Evolutionary conservation across 441 rosid species (phyloP).

Genomic region (Biscutella laevigata): DNA sequence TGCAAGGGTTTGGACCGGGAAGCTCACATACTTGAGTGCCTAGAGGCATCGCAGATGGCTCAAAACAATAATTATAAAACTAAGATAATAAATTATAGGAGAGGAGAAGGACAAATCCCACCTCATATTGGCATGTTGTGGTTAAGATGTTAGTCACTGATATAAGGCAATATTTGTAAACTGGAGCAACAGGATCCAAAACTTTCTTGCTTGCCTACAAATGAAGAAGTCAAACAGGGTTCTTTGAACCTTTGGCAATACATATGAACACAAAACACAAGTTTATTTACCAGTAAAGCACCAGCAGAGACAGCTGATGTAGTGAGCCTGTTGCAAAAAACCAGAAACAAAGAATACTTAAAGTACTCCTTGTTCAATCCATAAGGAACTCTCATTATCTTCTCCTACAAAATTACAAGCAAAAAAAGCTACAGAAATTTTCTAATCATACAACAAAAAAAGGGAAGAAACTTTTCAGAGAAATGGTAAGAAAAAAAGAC

Average conservation of each 20-base stretch:
- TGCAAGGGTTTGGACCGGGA: constrained; percentile 88
- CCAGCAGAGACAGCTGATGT: constrained; percentile 80
- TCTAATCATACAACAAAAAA: neutral
- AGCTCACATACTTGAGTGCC: constrained; percentile 91
- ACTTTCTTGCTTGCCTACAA: constrained; percentile 70
- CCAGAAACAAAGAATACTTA: constrained; percentile 70
- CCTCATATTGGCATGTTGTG: constrained; percentile 98
- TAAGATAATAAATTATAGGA: neutral
- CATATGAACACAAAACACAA: constrained; percentile 10
- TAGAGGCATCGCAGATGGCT: constrained; percentile 23
- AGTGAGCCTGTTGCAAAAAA: constrained; percentile 74
- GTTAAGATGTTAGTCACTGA: constrained; percentile 80
- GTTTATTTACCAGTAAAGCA: constrained; percentile 44
- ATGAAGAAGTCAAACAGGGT: neutral
- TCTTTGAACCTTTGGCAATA: neutral
- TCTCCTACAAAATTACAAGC: constrained; percentile 46
- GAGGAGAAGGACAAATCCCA: constrained; percentile 6
- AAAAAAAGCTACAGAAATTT: constrained; percentile 1
- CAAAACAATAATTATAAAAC: neutral
- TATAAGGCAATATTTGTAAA: constrained; percentile 71
- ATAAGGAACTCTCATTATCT: constrained; percentile 83
- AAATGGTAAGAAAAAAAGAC: constrained; percentile 20
- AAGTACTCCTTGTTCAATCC: constrained; percentile 65
- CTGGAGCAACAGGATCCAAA: constrained; percentile 85
- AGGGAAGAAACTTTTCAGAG: neutral